Evolutionary conservation across 2,329 filamentous ascomycete species (phyloP), one percentile per base, ranked within the genome.

Genomic region (Ceratocystis albifundus): DNA sequence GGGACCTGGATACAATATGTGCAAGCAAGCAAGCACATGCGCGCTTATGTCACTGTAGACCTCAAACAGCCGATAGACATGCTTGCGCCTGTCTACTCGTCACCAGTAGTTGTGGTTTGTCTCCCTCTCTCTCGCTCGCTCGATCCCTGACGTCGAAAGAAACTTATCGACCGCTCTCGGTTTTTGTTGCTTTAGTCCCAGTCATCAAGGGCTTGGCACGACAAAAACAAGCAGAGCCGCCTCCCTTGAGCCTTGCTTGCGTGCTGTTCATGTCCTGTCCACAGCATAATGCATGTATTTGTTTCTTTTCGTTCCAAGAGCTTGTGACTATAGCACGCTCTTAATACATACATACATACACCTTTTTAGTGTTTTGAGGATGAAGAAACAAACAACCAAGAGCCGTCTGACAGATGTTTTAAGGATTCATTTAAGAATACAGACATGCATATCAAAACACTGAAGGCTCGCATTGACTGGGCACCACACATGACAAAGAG

Each of bases 151-250:
- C 48, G 48, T 50, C 8, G n/a, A 50, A 50, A 50, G 48, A 50
- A 50, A 50, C 48, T 20, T 32, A 15, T 3, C n/a, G n/a, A n/a
- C 46, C 7, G 4, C 46, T 50, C 22, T 50, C n/a, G n/a, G 50
- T 6, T 55, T 55, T 55, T 22, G 7, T 15, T 57, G 10, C 17
- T 28, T 25, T 25, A 10, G n/a, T 4, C 20, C 22, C 50, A 55
- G 20, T 55, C 50, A 8, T 55, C 50, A 55, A 55, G 50, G 50
- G 50, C 50, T 55, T 57, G 53, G 53, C 53, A 32, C 2, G 22
- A 32, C 53, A 57, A 57, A 57, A 30, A 30, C 22, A 32, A 20
- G 17, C 48, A 50, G 48, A 25, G 48, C 48, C 48, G 53, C 22
- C 53, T 57, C 22, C 53, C 53, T 57, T 10, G 53, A 30, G 28